phyloP scores from a whole-genome alignment of 805 yeast genomes.

The Scheffersomyces lignosus region DNA sequence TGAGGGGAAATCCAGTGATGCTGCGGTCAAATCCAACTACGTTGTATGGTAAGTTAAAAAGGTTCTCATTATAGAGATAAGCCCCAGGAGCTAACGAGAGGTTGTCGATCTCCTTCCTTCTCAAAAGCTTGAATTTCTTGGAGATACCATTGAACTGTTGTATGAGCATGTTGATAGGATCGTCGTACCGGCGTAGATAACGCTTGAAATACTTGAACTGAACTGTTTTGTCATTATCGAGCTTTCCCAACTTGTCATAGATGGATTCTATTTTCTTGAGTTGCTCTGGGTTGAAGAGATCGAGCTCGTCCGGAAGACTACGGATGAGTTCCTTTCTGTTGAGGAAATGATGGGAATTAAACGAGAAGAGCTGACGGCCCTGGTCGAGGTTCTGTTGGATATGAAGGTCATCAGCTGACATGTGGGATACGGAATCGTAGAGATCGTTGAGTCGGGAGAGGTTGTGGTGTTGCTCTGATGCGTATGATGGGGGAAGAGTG shows the following conservation, averaged over 20 bases:
- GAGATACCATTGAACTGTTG: conserved; percentile 38
- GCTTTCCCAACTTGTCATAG: conserved; percentile 27
- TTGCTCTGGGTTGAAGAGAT: conserved; percentile 29
- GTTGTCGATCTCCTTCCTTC: conserved; percentile 33
- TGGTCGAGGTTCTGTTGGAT: conserved; percentile 37
- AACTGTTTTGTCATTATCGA: conserved; percentile 38
- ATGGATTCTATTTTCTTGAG: conserved; percentile 28
- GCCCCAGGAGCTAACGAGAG: conserved; percentile 28
- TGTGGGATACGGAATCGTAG: conserved; percentile 32
- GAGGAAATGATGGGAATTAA: conserved; percentile 34
- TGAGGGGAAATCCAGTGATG: conserved; percentile 38
- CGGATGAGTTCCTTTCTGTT: conserved; percentile 31
- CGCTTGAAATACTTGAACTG: conserved; percentile 38
- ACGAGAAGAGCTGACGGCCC: conserved; percentile 34
- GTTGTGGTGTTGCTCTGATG: conserved; percentile 5
- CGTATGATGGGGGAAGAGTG: conserved; percentile 1
- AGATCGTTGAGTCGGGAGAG: conserved; percentile 17
- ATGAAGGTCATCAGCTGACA: conserved; percentile 37
- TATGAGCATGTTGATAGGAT: conserved; percentile 25
- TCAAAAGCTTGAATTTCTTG: conserved; percentile 35
- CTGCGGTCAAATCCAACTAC: conserved; percentile 43
- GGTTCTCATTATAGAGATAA: conserved; percentile 27
- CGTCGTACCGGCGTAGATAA: conserved; percentile 31
- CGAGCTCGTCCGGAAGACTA: conserved; percentile 37
- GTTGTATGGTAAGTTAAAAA: conserved; percentile 35